Evolutionary conservation across 2,329 filamentous ascomycete genomes (phyloP).

Genomic region (Mariannaea elegans): DNA sequence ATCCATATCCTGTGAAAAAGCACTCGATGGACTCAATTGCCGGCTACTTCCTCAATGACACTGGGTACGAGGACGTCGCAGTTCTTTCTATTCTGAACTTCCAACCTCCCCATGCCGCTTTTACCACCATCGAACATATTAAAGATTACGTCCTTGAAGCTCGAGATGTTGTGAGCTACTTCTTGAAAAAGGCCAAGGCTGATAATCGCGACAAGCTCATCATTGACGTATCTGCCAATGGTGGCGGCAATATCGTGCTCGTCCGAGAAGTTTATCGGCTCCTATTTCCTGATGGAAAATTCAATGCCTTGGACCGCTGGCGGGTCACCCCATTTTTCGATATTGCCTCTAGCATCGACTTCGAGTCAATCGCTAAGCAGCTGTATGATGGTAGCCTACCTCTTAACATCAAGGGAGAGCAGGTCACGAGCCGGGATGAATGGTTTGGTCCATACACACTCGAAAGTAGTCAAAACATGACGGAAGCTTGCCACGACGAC

Average conservation of each 20-base stretch:
- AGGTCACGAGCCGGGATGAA: not conserved
- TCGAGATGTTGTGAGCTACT: not conserved
- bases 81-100: constrained; percentile 12
- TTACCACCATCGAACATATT: not conserved
- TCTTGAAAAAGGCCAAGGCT: not conserved
- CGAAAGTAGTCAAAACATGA: not conserved
- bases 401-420: not conserved
- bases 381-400: not conserved
- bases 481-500: not conserved
- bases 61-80: constrained; percentile 9
- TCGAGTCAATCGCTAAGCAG: not conserved
- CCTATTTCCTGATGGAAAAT: constrained; percentile 41
- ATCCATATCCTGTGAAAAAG: constrained; percentile 3
- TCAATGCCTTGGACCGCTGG: not conserved
- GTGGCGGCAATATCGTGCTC: constrained; percentile 61
- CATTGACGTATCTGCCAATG: constrained; percentile 70
- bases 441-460: constrained; percentile 7
- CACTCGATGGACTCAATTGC: not conserved
- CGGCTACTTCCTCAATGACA: constrained; percentile 14
- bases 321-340: not conserved
- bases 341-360: not conserved
- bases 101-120: not conserved
- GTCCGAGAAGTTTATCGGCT: constrained; percentile 59
- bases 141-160: not conserved
- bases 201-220: constrained; percentile 57